These are phyloP conservation scores for Magnolia officinalis DNA, from an alignment of 164 flowering plant species.

Conservation along the genomic window DNA sequence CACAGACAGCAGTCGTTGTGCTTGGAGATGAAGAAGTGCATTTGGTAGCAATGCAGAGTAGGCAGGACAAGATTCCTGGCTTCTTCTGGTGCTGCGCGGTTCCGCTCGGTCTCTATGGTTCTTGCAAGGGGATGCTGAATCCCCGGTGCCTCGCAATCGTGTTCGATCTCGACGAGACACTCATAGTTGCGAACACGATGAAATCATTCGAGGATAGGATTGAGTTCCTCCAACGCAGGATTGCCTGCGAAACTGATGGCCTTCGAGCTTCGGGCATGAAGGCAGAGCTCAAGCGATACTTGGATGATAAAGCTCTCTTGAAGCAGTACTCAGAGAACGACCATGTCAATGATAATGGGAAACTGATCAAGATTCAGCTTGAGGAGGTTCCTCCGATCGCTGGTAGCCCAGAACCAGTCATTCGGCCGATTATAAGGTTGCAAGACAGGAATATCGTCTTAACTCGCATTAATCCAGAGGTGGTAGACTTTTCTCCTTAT, in stretches of 20 bases:
- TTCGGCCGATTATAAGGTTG: conserved; percentile 82
- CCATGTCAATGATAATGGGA: conserved; percentile 67
- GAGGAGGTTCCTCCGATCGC: conserved; percentile 67
- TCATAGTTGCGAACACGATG: conserved; percentile 96
- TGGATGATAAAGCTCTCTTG: conserved; percentile 71
- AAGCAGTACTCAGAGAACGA: conserved; percentile 84
- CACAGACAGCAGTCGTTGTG: conserved; percentile 81
- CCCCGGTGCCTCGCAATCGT: conserved; percentile 78
- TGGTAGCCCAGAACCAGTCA: conserved; percentile 45
- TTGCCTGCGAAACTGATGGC: conserved; percentile 63
- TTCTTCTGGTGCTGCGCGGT: conserved; percentile 78
- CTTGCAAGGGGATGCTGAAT: conserved; percentile 76
- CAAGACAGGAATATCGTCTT: conserved; percentile 81
- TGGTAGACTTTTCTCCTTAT: conserved; percentile 21
- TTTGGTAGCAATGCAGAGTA: conserved; percentile 94
- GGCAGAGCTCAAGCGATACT: conserved; percentile 74
- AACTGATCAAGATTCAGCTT: conserved; percentile 42
- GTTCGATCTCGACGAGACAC: conserved; percentile 96
- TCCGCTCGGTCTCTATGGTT: conserved; percentile 52
- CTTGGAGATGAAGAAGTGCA: conserved; percentile 80
- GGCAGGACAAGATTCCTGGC: conserved; percentile 67
- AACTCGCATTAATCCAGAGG: conserved; percentile 99
- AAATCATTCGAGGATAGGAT: conserved; percentile 93
- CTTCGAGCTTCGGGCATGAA: conserved; percentile 60
- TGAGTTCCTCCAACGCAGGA: conserved; percentile 60